Base-by-base conservation (phyloP, 2,329 filamentous ascomycete species). In the Metarhizium brunneum region DNA sequence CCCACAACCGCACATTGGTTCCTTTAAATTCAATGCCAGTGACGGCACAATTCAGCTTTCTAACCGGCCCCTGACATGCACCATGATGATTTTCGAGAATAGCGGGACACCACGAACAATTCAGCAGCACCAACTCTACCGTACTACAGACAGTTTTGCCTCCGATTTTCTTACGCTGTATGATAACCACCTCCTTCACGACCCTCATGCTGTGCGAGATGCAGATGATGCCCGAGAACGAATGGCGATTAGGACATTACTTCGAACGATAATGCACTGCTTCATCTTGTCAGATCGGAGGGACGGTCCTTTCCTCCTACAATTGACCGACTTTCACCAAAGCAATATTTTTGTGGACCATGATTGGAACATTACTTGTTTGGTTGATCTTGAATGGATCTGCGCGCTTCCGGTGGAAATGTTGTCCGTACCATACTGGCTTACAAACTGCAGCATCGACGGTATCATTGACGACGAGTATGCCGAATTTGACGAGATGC, bases 341-440 rank as follows among this genome's bases (percentile, higher is more conserved):
- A 68, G 66, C 53, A 71, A 71, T 52, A 67, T 71, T 43, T 66
- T 70, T 40, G 66, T 71, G 6, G 67, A 71, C 52, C 56, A 66
- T 49, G 53, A 69, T 42, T 68, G 65, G 66, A 69, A 71, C 43
- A 58, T 70, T 38, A 67, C 62, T 16, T 62, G 60, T 54, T 50
- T 70, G 7, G 64, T 71, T 16, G 67, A 71, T 54, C 63, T 66
- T 49, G 68, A 71, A 58, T 71, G 64, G 68, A 59, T 67, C 29
- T 68, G 62, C 58, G 58, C 65, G 10, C 61, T 65, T 30, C 66
- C 67, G 43, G 53, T 57, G 10, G 67, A 71, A 45, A 68, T 67
- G 64, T 49, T 70, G 53, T 50, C 54, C 4, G 62, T 67, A 5
- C 66, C 65, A 3, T 67, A 66, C 59, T 72, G 65, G 68, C 61